Evolutionary conservation across 106 monocot species (phyloP), one percentile per base, ranked within the genome.

Genomic region (Amphibolis antarctica): DNA sequence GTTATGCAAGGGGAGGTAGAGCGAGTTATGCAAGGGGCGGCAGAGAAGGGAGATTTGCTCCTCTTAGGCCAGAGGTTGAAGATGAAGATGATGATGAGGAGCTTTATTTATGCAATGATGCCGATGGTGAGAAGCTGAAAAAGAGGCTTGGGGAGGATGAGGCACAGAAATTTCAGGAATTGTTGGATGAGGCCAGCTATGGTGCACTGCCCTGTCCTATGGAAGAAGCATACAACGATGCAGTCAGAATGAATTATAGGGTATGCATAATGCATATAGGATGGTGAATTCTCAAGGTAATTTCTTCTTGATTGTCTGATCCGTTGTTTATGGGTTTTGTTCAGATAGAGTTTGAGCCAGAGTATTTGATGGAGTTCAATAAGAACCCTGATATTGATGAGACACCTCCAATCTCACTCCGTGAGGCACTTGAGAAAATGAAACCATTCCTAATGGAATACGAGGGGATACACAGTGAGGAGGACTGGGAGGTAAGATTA

Each of bases 371-470:
- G 72, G 74, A 67, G 53, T 91, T 98, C 46, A 77, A 78, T 44
- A 82, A 19, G 13, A 86, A 98, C 54, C 98, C 98, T 13, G 98
- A 98, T 76, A 82, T 98, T 3, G 98, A 98, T 62, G 98, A 98
- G 76, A 88, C 80, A 63, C 85, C 98, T 29, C 90, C 90, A 3
- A 82, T 91, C 70, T 43, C 87, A 4, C 74, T 98, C 5, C 64
- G 50, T 12, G 98, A 98, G 19, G 85, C 74, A 14, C 49, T 98
- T 62, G 76, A 84, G 24, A 83, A 75, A 51, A 82, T 78, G n/a
- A 98, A 91, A 63, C 98, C 98, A n/a, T 91, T 91, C 80, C 81
- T 98, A 78, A 81, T 98, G 75, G 82, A 87, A 14, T 90, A 90
- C n/a, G 90, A 85, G 64, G 91, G 98, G 20, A 87, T 98, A 62